Base-by-base conservation (phyloP, 2,329 filamentous ascomycete species). In the Penicillium olsonii region DNA sequence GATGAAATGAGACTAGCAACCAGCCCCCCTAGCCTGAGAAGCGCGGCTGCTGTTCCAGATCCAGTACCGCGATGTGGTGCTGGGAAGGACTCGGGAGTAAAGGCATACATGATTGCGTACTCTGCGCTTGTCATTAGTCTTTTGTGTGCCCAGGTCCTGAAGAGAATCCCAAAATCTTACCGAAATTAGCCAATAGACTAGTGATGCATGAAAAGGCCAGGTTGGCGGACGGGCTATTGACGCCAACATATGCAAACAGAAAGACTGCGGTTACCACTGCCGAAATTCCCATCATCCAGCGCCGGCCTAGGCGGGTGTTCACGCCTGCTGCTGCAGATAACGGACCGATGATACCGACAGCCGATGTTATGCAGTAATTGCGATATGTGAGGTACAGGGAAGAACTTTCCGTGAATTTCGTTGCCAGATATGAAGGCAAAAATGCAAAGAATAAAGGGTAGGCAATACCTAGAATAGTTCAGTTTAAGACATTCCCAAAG, bases 401-500 rank as follows among this genome's bases (percentile, higher is more conserved):
- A 3, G 52, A 49, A 43, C 50, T 12, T 14, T 69, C 59, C 2
- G 62, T 62, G 41, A 65, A 68, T 44, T 72, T 69, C 7, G 66
- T 73, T 15, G 69, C 68, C 6, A 77, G 67, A 47, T 78, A 78
- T 0, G 72, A 75, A 1, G 75, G 73, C 41, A 78, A 71, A 45
- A 77, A 78, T 37, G 70, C 72, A 56, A 75, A 75, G 57, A 75
- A 78, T 0, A 78, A 65, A 4, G 75, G 75, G 54, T 77, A 77
- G 1, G 71, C 74, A 18, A 78, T 69, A n/a, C 74, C 75, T 63
- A 14, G 11, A 12, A 5, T 2, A 1, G 24, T 11, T 7, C 29
- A 4, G 41, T 27, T 38, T 4, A 35, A 7, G 15, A 15, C 12
- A 6, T 8, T 6, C 0, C 0, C 2, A n/a, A 12, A 14, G 29